Percentiles rank a stretch among this genome's conserved stretches.
Evolutionary conservation across 495 filamentous ascomycete species (phyloP).

Genomic region (Paragyromitra xinjiangensis): DNA sequence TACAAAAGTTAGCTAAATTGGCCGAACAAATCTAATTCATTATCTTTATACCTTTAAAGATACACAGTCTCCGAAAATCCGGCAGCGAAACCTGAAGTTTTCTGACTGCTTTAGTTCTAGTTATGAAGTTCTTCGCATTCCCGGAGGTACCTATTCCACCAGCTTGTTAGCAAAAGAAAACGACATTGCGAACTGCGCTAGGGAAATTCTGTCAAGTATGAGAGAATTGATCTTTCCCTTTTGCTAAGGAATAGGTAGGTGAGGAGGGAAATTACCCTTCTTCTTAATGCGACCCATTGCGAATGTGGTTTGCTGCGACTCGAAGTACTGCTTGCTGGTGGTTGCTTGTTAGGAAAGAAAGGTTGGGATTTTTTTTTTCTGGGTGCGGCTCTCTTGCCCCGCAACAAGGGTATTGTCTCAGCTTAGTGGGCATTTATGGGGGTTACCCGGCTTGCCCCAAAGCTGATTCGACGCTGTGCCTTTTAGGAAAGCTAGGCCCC

Average conservation of each 20-base stretch:
- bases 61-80: slow-evolving; percentile 96
- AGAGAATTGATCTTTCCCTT: slow-evolving; percentile 6
- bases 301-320: slow-evolving; percentile 28
- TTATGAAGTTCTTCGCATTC: slow-evolving; percentile 98
- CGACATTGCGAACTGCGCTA: slow-evolving; percentile 19
- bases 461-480: too few relatives aligned
- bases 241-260: neutral
- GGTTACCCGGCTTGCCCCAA: slow-evolving; percentile 12
- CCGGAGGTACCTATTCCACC: slow-evolving; percentile 74
- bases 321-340: slow-evolving; percentile 16
- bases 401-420: slow-evolving; percentile 39
- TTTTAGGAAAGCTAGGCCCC: too few relatives aligned
- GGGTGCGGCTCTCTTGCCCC: slow-evolving; percentile 25
- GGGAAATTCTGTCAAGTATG: slow-evolving; percentile 11
- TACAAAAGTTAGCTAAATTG: slow-evolving; percentile 52
- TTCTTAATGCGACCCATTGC: slow-evolving; percentile 89
- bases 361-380: slow-evolving; percentile 41
- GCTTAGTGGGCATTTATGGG: neutral
- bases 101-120: slow-evolving; percentile 91
- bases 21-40: neutral
- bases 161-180: slow-evolving; percentile 45
- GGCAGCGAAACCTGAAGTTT: slow-evolving; percentile 97
- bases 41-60: slow-evolving; percentile 80
- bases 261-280: slow-evolving; percentile 69
- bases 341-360: slow-evolving; percentile 36